These are phyloP conservation scores for Talaromyces sp. DNA, from an alignment of 2,329 filamentous ascomycete species.

Conservation along the genomic window DNA sequence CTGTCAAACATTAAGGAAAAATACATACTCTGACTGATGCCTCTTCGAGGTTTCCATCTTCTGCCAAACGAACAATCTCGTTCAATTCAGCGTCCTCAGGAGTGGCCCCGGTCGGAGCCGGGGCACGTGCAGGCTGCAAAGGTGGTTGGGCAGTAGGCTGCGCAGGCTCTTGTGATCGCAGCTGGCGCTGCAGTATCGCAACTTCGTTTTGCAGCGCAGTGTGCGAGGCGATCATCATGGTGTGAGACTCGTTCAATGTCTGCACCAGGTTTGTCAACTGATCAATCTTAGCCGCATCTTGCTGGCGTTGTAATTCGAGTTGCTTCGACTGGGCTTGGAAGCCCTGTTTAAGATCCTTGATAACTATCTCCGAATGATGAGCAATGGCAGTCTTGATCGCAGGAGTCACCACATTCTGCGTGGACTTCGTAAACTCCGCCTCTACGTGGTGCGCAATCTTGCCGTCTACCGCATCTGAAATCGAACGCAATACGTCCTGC, in stretches of 20 bases:
- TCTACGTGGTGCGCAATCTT: conserved; percentile 66
- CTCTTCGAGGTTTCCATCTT: conserved; percentile 38
- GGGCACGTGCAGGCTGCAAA: conserved; percentile 14
- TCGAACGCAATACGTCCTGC: conserved; percentile 65
- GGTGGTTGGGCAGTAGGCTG: conserved; percentile 16
- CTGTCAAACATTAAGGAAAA: not conserved
- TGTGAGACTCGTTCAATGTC: conserved; percentile 50
- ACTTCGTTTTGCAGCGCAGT: conserved; percentile 39
- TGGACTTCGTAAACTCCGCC: conserved; percentile 57
- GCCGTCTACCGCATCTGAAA: conserved; percentile 68
- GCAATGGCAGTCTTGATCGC: conserved; percentile 61
- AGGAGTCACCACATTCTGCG: conserved; percentile 63
- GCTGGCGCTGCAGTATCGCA: conserved; percentile 29
- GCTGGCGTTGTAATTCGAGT: conserved; percentile 48
- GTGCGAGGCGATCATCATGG: conserved; percentile 40
- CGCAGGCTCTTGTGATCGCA: conserved; percentile 9
- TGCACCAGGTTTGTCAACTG: conserved; percentile 55
- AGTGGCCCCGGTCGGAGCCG: conserved; percentile 19
- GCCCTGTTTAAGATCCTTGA: conserved; percentile 63
- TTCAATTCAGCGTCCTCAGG: conserved; percentile 38
- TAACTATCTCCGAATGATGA: conserved; percentile 63
- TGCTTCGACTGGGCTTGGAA: conserved; percentile 49
- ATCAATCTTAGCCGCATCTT: conserved; percentile 56
- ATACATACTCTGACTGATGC: conserved; percentile 41
- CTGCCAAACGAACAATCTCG: conserved; percentile 39